phyloP scores from a whole-genome alignment of 2,329 filamentous ascomycete species.

The Cladobotryum mycophilum region DNA sequence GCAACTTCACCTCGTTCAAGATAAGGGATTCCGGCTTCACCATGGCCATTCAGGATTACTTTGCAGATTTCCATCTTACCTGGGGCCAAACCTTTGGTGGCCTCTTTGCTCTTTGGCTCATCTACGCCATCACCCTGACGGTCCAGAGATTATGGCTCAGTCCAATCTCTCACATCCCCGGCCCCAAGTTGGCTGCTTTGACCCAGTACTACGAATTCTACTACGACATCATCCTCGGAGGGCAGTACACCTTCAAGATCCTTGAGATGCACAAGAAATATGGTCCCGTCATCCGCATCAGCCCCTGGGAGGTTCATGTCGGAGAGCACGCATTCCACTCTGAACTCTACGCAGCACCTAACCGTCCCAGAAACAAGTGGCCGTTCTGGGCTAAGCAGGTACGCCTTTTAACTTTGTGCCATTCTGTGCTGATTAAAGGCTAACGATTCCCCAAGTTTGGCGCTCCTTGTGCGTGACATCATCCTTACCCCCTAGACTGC shows the following conservation, averaged over 20 bases:
- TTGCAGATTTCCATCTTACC: neutral
- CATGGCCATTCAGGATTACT: neutral
- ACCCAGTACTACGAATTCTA: constrained; percentile 37
- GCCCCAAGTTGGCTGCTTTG: constrained; percentile 33
- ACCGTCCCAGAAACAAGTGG: constrained; percentile 27
- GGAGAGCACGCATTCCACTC: constrained; percentile 32
- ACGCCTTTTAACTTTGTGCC: constrained; percentile 2
- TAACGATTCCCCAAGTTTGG: constrained; percentile 21
- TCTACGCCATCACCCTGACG: constrained; percentile 24
- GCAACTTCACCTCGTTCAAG: neutral
- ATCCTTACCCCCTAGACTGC: neutral
- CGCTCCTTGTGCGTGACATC: constrained; percentile 24
- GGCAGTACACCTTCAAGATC: constrained; percentile 37
- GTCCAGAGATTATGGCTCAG: constrained; percentile 31
- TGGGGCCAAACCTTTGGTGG: neutral
- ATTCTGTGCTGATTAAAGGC: no score
- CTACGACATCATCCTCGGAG: constrained; percentile 36
- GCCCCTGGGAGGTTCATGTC: constrained; percentile 35
- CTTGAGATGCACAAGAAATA: constrained; percentile 36
- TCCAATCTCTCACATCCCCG: constrained; percentile 33
- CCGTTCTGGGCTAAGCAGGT: constrained; percentile 31
- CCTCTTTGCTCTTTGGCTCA: constrained; percentile 19
- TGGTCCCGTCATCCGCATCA: constrained; percentile 35
- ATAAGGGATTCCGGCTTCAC: neutral
- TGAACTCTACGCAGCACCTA: constrained; percentile 30